phyloP scores from a whole-genome alignment of 257 asterid genomes.

The Cruciata laevipes region DNA sequence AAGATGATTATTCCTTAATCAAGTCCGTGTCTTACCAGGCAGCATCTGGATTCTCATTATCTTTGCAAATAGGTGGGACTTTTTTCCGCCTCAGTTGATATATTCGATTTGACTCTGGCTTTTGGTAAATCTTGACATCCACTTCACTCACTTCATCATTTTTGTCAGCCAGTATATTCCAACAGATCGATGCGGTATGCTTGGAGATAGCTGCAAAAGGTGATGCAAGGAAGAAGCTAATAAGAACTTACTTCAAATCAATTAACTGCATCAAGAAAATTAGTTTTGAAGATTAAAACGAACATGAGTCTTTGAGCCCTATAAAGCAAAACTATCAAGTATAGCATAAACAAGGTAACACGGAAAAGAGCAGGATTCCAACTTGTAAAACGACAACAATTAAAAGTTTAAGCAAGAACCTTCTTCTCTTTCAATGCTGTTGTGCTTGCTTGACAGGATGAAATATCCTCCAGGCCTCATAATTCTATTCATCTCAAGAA shows the following conservation, averaged over 20 bases:
- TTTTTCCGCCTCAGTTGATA: slow-evolving; percentile 71
- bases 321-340: neutral
- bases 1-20: neutral
- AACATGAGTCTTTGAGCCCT: neutral
- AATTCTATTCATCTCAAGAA: slow-evolving; percentile 85
- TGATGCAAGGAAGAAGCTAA: slow-evolving; percentile 9
- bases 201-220: slow-evolving; percentile 61
- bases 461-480: slow-evolving; percentile 97
- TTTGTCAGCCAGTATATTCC: slow-evolving; percentile 94
- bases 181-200: slow-evolving; percentile 70
- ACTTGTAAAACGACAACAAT: neutral
- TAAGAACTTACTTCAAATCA: slow-evolving; percentile 10
- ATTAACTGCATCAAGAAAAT: neutral
- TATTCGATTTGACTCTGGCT: slow-evolving; percentile 70
- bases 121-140: slow-evolving; percentile 76
- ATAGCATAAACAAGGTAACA: neutral
- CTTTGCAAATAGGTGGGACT: slow-evolving; percentile 83
- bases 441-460: slow-evolving; percentile 66
- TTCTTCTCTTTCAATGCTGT: slow-evolving; percentile 79
- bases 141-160: slow-evolving; percentile 80
- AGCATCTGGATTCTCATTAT: slow-evolving; percentile 80
- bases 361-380: neutral
- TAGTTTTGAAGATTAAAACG: too few relatives aligned
- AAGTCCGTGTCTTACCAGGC: slow-evolving; percentile 60
- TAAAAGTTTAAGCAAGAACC: slow-evolving; percentile 38